phyloP scores from a whole-genome alignment of 225 moss, liverwort and hornwort genomes.

The Physcomitrium patens region DNA sequence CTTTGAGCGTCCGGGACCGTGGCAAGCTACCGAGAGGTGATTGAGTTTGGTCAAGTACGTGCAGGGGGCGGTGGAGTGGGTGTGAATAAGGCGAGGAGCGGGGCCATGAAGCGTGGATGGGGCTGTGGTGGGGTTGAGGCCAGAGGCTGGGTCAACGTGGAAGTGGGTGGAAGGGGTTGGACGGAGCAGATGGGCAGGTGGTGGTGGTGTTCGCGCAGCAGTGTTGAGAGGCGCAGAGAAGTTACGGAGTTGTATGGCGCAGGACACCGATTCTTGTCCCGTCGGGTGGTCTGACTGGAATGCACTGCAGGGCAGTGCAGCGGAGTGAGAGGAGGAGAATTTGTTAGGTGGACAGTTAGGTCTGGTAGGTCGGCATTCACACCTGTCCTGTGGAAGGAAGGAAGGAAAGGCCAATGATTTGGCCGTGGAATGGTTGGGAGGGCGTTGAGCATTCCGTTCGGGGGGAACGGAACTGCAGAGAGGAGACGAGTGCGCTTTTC shows the following conservation, averaged over 20 bases:
- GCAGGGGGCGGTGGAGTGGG: constrained; percentile 66
- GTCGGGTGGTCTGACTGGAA: no score
- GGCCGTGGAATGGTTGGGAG: constrained; percentile 38
- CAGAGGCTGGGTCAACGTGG: constrained; percentile 71
- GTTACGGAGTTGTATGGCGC: no score
- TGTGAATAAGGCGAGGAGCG: constrained; percentile 74
- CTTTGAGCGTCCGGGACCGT: constrained; percentile 42
- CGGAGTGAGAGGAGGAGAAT: no score
- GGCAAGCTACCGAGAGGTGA: constrained; percentile 40
- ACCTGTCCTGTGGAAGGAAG: constrained; percentile 28
- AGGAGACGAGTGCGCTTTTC: constrained; percentile 68
- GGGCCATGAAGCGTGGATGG: constrained; percentile 52
- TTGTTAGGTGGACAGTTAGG: background rate
- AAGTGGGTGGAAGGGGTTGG: constrained; percentile 70
- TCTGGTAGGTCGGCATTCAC: constrained; percentile 37
- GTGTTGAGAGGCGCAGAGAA: no score
- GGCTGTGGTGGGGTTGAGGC: constrained; percentile 54
- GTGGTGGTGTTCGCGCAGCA: no score
- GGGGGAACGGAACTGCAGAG: constrained; percentile 52
- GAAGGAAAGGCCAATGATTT: constrained; percentile 37
- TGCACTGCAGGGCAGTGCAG: no score
- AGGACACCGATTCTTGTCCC: no score
- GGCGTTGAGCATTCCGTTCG: constrained; percentile 49
- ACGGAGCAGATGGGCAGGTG: constrained; percentile 43
- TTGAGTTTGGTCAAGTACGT: constrained; percentile 59